A percentile compares a stretch with the other conserved stretches of the same genome.
These are phyloP conservation scores for Aspergillus uvarum DNA, from an alignment of 2,329 filamentous ascomycete genomes.

Conservation along the genomic window DNA sequence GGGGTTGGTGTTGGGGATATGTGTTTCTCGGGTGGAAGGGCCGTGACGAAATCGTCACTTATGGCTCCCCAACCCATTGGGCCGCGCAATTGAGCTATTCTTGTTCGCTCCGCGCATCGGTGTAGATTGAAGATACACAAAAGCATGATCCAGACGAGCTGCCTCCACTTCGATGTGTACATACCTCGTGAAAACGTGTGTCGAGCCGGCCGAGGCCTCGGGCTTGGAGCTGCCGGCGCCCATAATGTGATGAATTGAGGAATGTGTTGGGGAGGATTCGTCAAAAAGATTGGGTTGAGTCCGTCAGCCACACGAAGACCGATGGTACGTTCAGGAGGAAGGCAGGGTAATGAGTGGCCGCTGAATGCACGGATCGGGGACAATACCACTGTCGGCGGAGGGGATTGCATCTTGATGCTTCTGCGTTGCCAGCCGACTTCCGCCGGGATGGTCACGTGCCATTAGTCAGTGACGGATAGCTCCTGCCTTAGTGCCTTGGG, in stretches of 20 bases:
- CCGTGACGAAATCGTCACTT: no score
- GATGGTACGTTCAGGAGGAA: neutral
- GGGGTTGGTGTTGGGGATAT: no score
- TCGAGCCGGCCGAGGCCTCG: slow-evolving; percentile 49
- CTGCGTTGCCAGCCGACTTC: slow-evolving; percentile 20
- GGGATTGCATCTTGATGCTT: slow-evolving; percentile 19
- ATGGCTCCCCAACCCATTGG: no score
- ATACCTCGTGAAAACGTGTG: slow-evolving; percentile 64
- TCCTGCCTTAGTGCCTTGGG: neutral
- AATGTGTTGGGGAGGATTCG: neutral
- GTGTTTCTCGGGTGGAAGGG: no score
- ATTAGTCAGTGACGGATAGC: slow-evolving; percentile 11
- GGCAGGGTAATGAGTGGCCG: neutral
- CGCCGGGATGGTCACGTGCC: slow-evolving; percentile 22
- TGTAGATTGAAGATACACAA: neutral
- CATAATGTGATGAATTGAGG: slow-evolving; percentile 46
- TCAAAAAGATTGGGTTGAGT: neutral
- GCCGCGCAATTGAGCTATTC: no score
- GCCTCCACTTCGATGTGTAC: neutral
- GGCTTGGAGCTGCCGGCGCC: slow-evolving; percentile 64
- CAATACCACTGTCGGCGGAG: slow-evolving; percentile 18
- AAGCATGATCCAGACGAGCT: neutral
- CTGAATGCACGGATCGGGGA: slow-evolving; percentile 11
- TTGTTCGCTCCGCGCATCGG: neutral
- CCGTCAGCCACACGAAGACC: neutral